Conservation (phyloP, 164 flowering plant genomes). For the Piper longum region DNA sequence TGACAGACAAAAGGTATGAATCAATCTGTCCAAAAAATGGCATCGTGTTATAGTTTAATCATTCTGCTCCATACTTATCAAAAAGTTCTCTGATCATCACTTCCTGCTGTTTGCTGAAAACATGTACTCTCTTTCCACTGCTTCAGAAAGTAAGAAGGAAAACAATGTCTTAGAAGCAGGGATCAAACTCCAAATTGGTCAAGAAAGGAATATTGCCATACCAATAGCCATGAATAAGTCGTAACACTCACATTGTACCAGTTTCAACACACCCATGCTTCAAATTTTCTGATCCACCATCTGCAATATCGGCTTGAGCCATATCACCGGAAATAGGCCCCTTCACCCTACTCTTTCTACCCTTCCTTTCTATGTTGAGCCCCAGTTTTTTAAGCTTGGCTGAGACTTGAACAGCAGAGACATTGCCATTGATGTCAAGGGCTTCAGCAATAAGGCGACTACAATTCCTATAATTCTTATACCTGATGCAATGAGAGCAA, state of each 20-base stretch:
- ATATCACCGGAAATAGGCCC: slow-evolving; percentile 3
- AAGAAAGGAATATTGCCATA: background rate
- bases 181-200: background rate
- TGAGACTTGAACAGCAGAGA: slow-evolving; percentile 53
- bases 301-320: background rate
- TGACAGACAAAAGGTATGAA: background rate
- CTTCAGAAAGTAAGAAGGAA: slow-evolving; percentile 13
- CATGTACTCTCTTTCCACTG: slow-evolving; percentile 50
- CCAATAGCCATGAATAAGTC: background rate
- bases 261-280: slow-evolving; percentile 13
- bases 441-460: slow-evolving; percentile 50
- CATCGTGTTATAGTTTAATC: too few relatives aligned
- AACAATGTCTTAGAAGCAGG: background rate
- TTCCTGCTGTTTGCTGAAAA: slow-evolving; percentile 64
- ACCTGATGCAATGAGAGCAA: slow-evolving; percentile 23
- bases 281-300: background rate
- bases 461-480: slow-evolving; percentile 41
- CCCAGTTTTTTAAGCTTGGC: slow-evolving; percentile 57
- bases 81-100: slow-evolving; percentile 40
- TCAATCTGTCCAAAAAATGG: background rate
- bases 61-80: slow-evolving; percentile 53
- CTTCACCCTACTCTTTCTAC: slow-evolving; percentile 13
- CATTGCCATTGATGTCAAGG: slow-evolving; percentile 41
- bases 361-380: slow-evolving; percentile 24
- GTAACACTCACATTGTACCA: slow-evolving; percentile 30